A percentile compares a stretch with the other conserved stretches of the same genome.
These are phyloP conservation scores for Yamadazyma taylorii DNA, from an alignment of 1,139 yeast genomes.

Conservation along the genomic window DNA sequence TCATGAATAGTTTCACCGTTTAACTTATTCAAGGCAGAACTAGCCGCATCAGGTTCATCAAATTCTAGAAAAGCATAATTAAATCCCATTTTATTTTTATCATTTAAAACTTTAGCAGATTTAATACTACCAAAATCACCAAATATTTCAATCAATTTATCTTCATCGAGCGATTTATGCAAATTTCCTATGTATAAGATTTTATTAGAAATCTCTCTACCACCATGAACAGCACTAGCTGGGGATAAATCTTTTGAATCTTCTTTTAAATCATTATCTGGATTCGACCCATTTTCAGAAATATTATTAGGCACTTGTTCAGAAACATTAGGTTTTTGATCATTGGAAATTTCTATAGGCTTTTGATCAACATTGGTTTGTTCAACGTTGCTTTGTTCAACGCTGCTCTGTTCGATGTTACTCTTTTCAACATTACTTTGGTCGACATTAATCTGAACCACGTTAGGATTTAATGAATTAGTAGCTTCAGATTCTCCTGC, in stretches of 20 bases:
- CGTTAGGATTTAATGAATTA: no score
- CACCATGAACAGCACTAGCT: slow-evolving; percentile 77
- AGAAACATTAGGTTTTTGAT: no score
- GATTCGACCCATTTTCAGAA: no score
- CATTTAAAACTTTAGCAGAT: slow-evolving; percentile 67
- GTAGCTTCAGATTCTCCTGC: no score
- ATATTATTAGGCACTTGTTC: no score
- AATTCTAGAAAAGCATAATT: slow-evolving; percentile 87
- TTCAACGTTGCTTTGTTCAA: no score
- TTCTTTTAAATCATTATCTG: background rate
- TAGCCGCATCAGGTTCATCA: slow-evolving; percentile 57
- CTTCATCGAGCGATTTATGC: slow-evolving; percentile 65
- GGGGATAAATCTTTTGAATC: slow-evolving; percentile 25
- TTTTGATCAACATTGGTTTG: no score
- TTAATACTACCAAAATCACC: slow-evolving; percentile 60
- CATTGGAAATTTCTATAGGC: no score
- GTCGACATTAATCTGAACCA: no score
- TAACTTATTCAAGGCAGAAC: slow-evolving; percentile 58
- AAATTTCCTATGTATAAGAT: slow-evolving; percentile 79
- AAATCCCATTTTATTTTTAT: slow-evolving; percentile 70
- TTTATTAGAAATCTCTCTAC: slow-evolving; percentile 72
- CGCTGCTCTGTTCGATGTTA: no score
- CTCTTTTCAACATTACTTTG: no score
- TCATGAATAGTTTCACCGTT: slow-evolving; percentile 57
- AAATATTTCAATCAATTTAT: slow-evolving; percentile 59